Conservation (phyloP, 192 early-diverging fungal species). For the Coemansia sp. region DNA sequence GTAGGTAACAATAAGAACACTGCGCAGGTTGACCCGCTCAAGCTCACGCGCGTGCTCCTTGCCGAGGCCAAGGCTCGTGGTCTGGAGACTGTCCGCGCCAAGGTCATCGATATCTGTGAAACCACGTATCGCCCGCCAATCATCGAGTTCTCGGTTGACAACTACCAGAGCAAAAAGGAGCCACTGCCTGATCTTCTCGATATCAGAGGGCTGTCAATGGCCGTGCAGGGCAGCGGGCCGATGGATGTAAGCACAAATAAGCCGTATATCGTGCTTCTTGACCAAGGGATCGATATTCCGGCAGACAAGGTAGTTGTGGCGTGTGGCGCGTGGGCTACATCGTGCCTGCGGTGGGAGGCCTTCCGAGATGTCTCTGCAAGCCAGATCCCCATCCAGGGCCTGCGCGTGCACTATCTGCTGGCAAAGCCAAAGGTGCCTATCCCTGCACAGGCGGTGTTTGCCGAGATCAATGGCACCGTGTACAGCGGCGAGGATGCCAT, state of each 20-base stretch:
- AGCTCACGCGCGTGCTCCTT: conserved; percentile 39
- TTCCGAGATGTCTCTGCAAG: conserved; percentile 54
- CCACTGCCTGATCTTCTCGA: conserved; percentile 6
- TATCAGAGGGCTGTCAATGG: conserved; percentile 4
- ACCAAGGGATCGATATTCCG: conserved; percentile 40
- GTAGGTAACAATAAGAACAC: conserved; percentile 40
- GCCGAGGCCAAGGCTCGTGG: conserved; percentile 44
- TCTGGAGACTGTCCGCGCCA: conserved; percentile 34
- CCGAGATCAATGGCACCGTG: conserved; percentile 55
- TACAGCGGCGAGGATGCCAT: conserved; percentile 55
- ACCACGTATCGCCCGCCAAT: conserved; percentile 38
- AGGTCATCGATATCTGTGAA: conserved; percentile 49
- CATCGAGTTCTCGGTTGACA: conserved; percentile 42
- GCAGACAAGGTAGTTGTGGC: conserved; percentile 53
- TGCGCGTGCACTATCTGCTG: conserved; percentile 51
- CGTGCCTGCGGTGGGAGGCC: conserved; percentile 51
- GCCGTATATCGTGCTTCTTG: conserved; percentile 40
- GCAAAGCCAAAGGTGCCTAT: conserved; percentile 35
- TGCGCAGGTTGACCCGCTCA: conserved; percentile 52
- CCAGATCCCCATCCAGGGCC: conserved; percentile 53
- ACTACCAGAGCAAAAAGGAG: conserved; percentile 7
- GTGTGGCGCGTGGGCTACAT: conserved; percentile 50
- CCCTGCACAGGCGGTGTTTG: conserved; percentile 51
- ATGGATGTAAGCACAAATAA: conserved; percentile 14
- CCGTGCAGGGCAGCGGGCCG: neutral